phyloP scores from a whole-genome alignment of 2,329 filamentous ascomycete species.

The Aureobasidium sp. region DNA sequence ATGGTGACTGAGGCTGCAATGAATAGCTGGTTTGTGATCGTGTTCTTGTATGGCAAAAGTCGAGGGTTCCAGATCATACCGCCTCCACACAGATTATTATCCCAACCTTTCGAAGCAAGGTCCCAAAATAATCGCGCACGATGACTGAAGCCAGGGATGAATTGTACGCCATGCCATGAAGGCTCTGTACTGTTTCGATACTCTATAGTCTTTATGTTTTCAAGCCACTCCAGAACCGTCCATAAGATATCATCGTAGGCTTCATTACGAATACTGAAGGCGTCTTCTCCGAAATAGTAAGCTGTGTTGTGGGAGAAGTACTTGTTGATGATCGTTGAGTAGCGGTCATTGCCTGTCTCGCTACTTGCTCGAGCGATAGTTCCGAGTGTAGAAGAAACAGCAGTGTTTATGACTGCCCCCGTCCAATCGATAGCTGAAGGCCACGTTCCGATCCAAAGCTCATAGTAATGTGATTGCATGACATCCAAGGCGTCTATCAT shows the following conservation, averaged over 20 bases:
- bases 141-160: conserved; percentile 71
- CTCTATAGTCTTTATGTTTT: conserved; percentile 68
- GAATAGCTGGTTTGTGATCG: conserved; percentile 88
- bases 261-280: conserved; percentile 64
- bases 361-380: not conserved
- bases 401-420: conserved; percentile 72
- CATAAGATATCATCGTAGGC: conserved; percentile 94
- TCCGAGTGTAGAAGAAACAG: conserved; percentile 48
- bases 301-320: conserved; percentile 71
- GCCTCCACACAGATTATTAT: conserved; percentile 68
- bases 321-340: conserved; percentile 49
- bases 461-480: conserved; percentile 72
- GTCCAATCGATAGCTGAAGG: conserved; percentile 90
- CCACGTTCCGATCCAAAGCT: conserved; percentile 72
- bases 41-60: conserved; percentile 82
- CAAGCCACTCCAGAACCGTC: conserved; percentile 89
- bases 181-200: conserved; percentile 49
- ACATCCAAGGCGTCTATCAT: conserved; percentile 54
- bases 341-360: not conserved
- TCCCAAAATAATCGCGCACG: conserved; percentile 82
- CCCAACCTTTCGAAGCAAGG: conserved; percentile 71
- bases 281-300: conserved; percentile 84
- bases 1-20: conserved; percentile 79
- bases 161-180: conserved; percentile 69
- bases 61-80: conserved; percentile 90